These are phyloP conservation scores for Fulvia fulva DNA, from an alignment of 2,329 filamentous ascomycete species.

Conservation along the genomic window DNA sequence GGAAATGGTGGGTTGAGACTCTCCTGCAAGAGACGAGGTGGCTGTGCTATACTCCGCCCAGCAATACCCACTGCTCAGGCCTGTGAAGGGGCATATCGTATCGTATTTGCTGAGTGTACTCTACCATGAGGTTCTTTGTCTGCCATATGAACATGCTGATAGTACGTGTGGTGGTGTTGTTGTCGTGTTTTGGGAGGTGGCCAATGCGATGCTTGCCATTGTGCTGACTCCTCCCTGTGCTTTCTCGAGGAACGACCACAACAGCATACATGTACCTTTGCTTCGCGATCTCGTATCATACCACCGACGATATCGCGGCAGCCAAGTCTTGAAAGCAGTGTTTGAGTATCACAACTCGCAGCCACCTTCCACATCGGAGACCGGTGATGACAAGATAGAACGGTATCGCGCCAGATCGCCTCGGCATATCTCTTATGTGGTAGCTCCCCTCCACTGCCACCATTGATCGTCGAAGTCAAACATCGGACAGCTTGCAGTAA, in stretches of 20 bases:
- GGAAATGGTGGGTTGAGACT: too few species aligned
- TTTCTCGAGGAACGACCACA: background rate
- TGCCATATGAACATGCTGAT: too few species aligned
- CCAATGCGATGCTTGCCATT: background rate
- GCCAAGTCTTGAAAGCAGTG: background rate
- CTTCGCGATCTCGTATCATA: background rate
- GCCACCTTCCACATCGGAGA: background rate
- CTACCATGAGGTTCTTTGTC: too few species aligned
- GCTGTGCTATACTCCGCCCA: too few species aligned
- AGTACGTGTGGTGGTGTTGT: too few species aligned
- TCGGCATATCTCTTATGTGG: background rate
- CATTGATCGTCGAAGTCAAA: slow-evolving; percentile 1
- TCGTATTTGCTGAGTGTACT: too few species aligned
- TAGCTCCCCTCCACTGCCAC: background rate
- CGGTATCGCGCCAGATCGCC: background rate
- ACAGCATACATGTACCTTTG: background rate
- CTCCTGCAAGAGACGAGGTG: too few species aligned
- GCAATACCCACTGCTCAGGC: too few species aligned
- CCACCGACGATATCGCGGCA: background rate
- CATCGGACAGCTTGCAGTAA: background rate
- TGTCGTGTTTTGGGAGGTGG: background rate
- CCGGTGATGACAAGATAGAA: background rate
- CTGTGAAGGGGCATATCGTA: too few species aligned
- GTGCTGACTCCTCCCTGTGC: background rate
- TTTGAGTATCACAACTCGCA: background rate